phyloP scores from a whole-genome alignment of 768 basidiomycete genomes.

The Auricularia auricula-judae region DNA sequence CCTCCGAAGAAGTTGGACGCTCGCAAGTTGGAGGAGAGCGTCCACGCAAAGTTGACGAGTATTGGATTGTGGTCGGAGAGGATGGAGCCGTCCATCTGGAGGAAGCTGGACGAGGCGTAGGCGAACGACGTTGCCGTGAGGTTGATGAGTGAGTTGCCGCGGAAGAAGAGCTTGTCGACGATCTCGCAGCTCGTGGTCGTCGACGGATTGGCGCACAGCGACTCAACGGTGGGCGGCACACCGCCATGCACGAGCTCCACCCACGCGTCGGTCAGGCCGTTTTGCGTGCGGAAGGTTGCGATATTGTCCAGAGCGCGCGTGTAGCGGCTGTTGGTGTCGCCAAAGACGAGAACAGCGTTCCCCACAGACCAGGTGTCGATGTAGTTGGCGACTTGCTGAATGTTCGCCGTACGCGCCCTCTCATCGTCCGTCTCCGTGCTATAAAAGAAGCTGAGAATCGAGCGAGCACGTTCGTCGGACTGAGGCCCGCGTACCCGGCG shows the following conservation, averaged over 20 bases:
- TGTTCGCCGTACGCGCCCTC: slow-evolving; percentile 21
- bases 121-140: slow-evolving; percentile 18
- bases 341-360: slow-evolving; percentile 26
- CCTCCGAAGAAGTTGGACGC: slow-evolving; percentile 24
- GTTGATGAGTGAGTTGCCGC: slow-evolving; percentile 14
- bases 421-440: slow-evolving; percentile 20
- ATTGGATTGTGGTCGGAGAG: slow-evolving; percentile 29
- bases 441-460: too few relatives aligned
- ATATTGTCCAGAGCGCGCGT: slow-evolving; percentile 20
- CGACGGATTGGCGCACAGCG: slow-evolving; percentile 14
- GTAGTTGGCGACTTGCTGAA: slow-evolving; percentile 22
- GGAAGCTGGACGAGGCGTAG: slow-evolving; percentile 24
- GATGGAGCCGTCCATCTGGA: slow-evolving; percentile 18
- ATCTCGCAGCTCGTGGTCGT: slow-evolving; percentile 24
- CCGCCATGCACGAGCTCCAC: slow-evolving; percentile 19
- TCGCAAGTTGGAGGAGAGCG: slow-evolving; percentile 20
- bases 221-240: slow-evolving; percentile 17
- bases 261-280: slow-evolving; percentile 22
- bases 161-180: slow-evolving; percentile 29
- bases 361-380: slow-evolving; percentile 20
- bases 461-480: too few relatives aligned
- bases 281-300: slow-evolving; percentile 13
- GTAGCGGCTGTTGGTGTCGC: slow-evolving; percentile 29
- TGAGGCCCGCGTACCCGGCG: slow-evolving; percentile 15
- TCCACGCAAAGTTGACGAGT: slow-evolving; percentile 20